Percentiles rank a stretch among this genome's conserved stretches.
Conservation (phyloP, 2,329 filamentous ascomycete species). For the Aspergillus novoparasiticus region DNA sequence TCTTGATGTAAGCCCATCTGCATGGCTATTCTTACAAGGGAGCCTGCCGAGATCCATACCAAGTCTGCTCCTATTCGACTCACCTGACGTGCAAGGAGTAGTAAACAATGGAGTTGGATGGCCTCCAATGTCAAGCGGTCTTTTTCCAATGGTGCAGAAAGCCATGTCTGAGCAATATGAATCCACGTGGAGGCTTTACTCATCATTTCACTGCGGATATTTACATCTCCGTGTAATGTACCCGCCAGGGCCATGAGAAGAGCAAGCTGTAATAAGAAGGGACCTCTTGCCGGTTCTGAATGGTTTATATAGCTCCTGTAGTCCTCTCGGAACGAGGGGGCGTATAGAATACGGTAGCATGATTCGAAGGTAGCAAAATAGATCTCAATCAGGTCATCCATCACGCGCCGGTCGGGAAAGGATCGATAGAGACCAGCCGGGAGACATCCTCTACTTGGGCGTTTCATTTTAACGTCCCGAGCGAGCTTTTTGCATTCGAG, state of each 20-base stretch:
- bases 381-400: conserved; percentile 20
- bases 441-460: conserved; percentile 21
- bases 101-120: conserved; percentile 23
- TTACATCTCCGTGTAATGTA: conserved; percentile 10
- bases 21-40: conserved; percentile 32
- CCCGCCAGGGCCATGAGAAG: conserved; percentile 25
- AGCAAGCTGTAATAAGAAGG: conserved; percentile 22
- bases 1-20: conserved; percentile 37
- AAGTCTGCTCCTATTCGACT: conserved; percentile 30
- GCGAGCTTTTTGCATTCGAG: conserved; percentile 28
- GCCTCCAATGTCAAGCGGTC: conserved; percentile 18
- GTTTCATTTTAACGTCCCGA: conserved; percentile 22
- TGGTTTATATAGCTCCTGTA: conserved; percentile 23
- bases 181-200: conserved; percentile 17
- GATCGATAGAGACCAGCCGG: conserved; percentile 13
- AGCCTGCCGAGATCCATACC: conserved; percentile 37
- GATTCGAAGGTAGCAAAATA: conserved; percentile 33
- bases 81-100: conserved; percentile 21
- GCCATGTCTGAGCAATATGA: conserved; percentile 22
- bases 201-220: conserved; percentile 11
- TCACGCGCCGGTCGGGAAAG: conserved; percentile 17
- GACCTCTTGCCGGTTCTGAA: conserved; percentile 10
- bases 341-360: conserved; percentile 32
- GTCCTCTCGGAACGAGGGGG: conserved; percentile 28
- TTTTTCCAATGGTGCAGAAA: conserved; percentile 26